A percentile compares a stretch with the other conserved stretches of the same genome.
Evolutionary conservation across 805 yeast species (phyloP).

Genomic region (Pichia pseudocactophila): DNA sequence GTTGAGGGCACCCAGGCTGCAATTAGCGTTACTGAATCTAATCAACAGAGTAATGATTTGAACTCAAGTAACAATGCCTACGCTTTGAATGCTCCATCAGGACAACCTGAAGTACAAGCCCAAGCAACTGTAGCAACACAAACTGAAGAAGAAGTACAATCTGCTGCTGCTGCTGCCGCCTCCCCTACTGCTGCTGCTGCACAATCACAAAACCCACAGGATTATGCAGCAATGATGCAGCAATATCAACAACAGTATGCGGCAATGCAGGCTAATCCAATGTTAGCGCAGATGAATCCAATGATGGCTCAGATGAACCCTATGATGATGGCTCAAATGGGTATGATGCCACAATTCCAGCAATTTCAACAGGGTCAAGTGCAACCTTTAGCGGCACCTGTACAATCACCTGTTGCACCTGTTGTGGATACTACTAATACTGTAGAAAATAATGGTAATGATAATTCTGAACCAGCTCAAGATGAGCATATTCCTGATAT

Average conservation of each 20-base stretch:
- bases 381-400: neutral
- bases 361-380: conserved; percentile 9
- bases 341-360: conserved; percentile 1
- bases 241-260: conserved; percentile 3
- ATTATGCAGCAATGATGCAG: conserved; percentile 1
- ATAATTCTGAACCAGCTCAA: neutral
- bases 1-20: neutral
- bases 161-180: neutral
- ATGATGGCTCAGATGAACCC: conserved; percentile 1
- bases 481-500: conserved; percentile 9
- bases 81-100: no score
- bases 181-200: neutral
- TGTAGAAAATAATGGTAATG: neutral
- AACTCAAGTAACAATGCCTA: neutral
- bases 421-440: conserved; percentile 2
- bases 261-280: conserved; percentile 2
- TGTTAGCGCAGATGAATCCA: neutral
- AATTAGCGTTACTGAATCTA: neutral
- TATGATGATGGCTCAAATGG: neutral
- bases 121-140: neutral
- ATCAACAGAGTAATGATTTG: neutral
- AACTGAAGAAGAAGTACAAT: neutral
- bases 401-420: neutral
- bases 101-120: neutral
- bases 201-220: neutral